A percentile compares a stretch with the other conserved stretches of the same genome.
Evolutionary conservation across 768 basidiomycete genomes (phyloP).

Genomic region (Gloeopeniophorella convolvens): DNA sequence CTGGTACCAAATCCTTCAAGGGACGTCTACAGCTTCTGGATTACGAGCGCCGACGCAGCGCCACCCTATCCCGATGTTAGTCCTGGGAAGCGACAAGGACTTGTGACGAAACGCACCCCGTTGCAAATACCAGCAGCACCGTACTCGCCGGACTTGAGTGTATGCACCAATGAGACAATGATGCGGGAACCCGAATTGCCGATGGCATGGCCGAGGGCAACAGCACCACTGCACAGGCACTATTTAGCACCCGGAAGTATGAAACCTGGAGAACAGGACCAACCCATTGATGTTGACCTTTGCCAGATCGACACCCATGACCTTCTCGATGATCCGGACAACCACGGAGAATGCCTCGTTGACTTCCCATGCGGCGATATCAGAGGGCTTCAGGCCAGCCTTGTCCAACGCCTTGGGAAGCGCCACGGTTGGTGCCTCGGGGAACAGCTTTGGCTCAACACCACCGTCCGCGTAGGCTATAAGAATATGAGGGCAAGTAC

Average conservation of each 20-base stretch:
- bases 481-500: slow-evolving; percentile 5
- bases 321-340: slow-evolving; percentile 84
- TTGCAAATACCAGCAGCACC: slow-evolving; percentile 97
- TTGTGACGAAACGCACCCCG: slow-evolving; percentile 54
- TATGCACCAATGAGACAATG: slow-evolving; percentile 86
- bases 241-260: slow-evolving; percentile 1
- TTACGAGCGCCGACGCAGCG: slow-evolving; percentile 84
- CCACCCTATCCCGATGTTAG: slow-evolving; percentile 55
- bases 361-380: slow-evolving; percentile 91
- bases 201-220: slow-evolving; percentile 93
- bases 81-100: not conserved
- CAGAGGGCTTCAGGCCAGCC: slow-evolving; percentile 74
- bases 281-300: slow-evolving; percentile 91
- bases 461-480: slow-evolving; percentile 95
- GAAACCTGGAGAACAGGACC: slow-evolving; percentile 27
- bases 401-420: slow-evolving; percentile 82
- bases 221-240: slow-evolving; percentile 68
- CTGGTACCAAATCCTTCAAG: not conserved
- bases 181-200: slow-evolving; percentile 95
- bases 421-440: slow-evolving; percentile 87
- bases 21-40: slow-evolving; percentile 62
- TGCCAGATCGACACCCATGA: slow-evolving; percentile 72
- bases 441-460: slow-evolving; percentile 96
- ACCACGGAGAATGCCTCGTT: slow-evolving; percentile 99
- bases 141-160: slow-evolving; percentile 88